Evolutionary conservation across 2,329 filamentous ascomycete genomes (phyloP), one percentile per base, ranked within the genome.

Genomic region (Hymenotorrendiella dingleyae): DNA sequence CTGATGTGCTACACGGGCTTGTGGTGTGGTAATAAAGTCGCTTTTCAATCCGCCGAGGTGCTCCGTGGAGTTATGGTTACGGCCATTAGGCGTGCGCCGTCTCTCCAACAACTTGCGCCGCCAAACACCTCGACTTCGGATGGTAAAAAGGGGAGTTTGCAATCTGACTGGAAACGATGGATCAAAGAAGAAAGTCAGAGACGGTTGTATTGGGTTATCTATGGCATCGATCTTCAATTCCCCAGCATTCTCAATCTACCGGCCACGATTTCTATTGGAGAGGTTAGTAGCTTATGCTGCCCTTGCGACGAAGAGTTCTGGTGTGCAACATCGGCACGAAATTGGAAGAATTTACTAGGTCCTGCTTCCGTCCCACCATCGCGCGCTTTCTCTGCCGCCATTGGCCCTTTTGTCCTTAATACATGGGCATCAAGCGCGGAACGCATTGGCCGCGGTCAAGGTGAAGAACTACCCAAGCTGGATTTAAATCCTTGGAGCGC

Each of bases 301-400:
- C 54, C 54, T 24, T 55, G 52, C 22, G 53, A 57, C 20, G 52
- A 57, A 14, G 47, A 49, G n/a, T 55, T 54, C 28, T 57, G 54
- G 54, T 40, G 14, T 12, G 52, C 53, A 4, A 34, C 48, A 10
- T 54, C 53, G 12, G 53, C 54, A 12, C 33, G 46, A 10, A 38
- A 53, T 20, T 57, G 54, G 53, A 53, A 52, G 26, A 45, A 52
- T 26, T 32, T 54, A 6, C 45, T 57, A 11, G 54, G 52, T 3
- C 46, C 50, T 20, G 52, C 50, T 24, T 35, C 38, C 9, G 24
- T 50, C 12, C 53, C 54, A 4, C 52, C 50, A 9, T 54, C 52
- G 3, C 36, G 43, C 35, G 47, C 50, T 1, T 54, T 57, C 36
- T 46, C 49, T 20, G 52, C 48, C 19, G 54, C 53, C 7, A 42